Base-by-base conservation (phyloP, 805 yeast species). In the Metschnikowia borealis region DNA sequence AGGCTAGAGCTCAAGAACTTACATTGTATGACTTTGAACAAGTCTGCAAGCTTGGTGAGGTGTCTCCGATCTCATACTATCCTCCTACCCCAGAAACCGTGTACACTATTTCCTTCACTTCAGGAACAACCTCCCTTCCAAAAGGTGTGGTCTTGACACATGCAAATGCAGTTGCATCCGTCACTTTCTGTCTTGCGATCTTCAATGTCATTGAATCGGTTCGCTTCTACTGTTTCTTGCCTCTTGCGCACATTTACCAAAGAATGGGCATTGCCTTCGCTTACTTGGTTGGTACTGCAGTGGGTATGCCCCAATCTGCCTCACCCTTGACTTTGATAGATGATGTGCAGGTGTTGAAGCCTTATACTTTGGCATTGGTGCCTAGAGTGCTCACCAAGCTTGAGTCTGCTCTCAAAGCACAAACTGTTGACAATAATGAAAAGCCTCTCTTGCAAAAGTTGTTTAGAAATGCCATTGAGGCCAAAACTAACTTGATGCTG, bases 51-150 rank as follows among this genome's bases (percentile, higher is more conserved):
- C 66, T 78, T 52, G 66, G 85, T 35, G 50, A 81, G 79, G 46
- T 60, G 56, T 53, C 63, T 46, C 56, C 62, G 3, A 52, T 78
- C 18, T 49, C 50, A 1, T 60, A 58, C 45, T 57, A 65, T 15
- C 62, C 65, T 21, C 75, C 76, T 8, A 57, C 56, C 42, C 61
- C 67, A 18, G 69, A 71, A 11, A 55, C 74, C 11, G 53, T 66
- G 21, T 71, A 65, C 55, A 73, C 78, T 20, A 71, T 74, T 31
- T 70, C 74, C 18, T 74, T 75, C 51, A 70, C 78, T 42, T 85
- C 87, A 6, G 77, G 80, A 38, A 83, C 89, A 20, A 82, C 87
- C n/a, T 79, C 83, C 39, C 59, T 66, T 48, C 89, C 92, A 54
- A 87, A 87, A 70, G 92, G 92, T 59, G 92, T 84, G 23, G 80